phyloP scores from a whole-genome alignment of 2,329 filamentous ascomycete genomes.

The Scedosporium aurantiacum region DNA sequence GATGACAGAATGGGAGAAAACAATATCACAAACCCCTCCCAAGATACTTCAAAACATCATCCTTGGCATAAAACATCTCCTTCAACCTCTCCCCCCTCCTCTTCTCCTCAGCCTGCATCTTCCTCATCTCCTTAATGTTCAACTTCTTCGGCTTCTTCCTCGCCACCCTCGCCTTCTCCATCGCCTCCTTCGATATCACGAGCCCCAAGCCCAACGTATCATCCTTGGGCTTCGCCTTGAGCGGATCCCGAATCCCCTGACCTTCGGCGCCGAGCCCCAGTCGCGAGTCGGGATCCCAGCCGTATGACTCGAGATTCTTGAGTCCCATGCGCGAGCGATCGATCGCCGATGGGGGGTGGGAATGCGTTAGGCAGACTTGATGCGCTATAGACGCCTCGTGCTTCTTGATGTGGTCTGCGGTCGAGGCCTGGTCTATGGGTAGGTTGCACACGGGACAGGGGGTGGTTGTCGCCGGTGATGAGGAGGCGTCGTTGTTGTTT shows the following conservation, averaged over 20 bases:
- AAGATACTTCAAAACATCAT: slow-evolving; percentile 69
- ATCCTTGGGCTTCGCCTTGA: slow-evolving; percentile 62
- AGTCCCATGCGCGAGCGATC: slow-evolving; percentile 62
- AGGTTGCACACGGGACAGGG: slow-evolving; percentile 25
- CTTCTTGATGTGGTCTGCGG: slow-evolving; percentile 12
- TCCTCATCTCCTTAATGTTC: slow-evolving; percentile 60
- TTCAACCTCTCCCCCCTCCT: slow-evolving; percentile 52
- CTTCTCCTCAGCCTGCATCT: slow-evolving; percentile 49
- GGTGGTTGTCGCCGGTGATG: slow-evolving; percentile 5
- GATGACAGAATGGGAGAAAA: background rate
- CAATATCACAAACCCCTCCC: slow-evolving; percentile 22
- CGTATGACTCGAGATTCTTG: slow-evolving; percentile 51
- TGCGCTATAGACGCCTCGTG: slow-evolving; percentile 59
- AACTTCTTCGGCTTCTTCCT: slow-evolving; percentile 38
- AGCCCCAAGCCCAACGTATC: slow-evolving; percentile 66
- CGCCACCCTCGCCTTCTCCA: slow-evolving; percentile 27
- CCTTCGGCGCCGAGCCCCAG: slow-evolving; percentile 59
- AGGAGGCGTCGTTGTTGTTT: slow-evolving; percentile 3
- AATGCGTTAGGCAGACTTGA: slow-evolving; percentile 58
- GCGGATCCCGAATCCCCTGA: slow-evolving; percentile 63
- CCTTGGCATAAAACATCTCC: slow-evolving; percentile 60
- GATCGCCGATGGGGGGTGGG: slow-evolving; percentile 60
- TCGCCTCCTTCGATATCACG: slow-evolving; percentile 26
- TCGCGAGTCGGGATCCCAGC: slow-evolving; percentile 65
- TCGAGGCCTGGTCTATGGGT: slow-evolving; percentile 16